Base-by-base conservation (phyloP, 2,329 filamentous ascomycete species). In the Botryotinia convoluta region DNA sequence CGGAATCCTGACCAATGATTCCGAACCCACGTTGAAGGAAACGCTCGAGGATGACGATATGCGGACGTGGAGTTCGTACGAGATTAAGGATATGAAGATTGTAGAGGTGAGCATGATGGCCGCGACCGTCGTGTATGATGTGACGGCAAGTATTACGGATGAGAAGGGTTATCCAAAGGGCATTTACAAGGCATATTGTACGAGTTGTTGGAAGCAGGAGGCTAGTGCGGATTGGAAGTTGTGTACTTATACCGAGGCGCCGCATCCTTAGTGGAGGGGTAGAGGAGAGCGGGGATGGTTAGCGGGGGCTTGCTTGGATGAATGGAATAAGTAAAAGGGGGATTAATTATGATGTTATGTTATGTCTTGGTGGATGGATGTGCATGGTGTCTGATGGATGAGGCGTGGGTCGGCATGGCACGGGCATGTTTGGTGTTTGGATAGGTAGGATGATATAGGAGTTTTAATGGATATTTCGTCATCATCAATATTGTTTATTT, bases 81-180 rank as follows among this genome's bases (percentile, higher is more conserved):
- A 72, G 16, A 72, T 72, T 18, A 59, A 51, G 16, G 70, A 72
- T 68, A 67, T 72, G 70, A 72, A 72, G 48, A 67, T 72, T 32
- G 62, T 72, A 14, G 70, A 72, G 44, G 37, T 72, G 14, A 72
- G 70, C 29, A 72, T 72, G 70, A 72, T 72, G 70, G 62, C 70
- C 4, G 70, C 70, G 3, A 42, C 29, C 14, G 70, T 68, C 18
- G 51, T 54, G 20, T 72, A 72, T 37, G 62, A 67, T 68, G 70
- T 72, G 16, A 57, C 35, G 44, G 62, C 61, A 16, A 57, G 61
- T 29, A 60, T 72, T 45, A 68, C 70, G 4, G 61, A 72, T 48
- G 70, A 67, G 70, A 57, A 12, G 37, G 70, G 70, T 1, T 16
- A 22, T 20, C 29, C 54, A 32, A 67, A 72, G 51, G 69, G 69